phyloP scores from a whole-genome alignment of 768 basidiomycete genomes.

The Boletus bicolor region DNA sequence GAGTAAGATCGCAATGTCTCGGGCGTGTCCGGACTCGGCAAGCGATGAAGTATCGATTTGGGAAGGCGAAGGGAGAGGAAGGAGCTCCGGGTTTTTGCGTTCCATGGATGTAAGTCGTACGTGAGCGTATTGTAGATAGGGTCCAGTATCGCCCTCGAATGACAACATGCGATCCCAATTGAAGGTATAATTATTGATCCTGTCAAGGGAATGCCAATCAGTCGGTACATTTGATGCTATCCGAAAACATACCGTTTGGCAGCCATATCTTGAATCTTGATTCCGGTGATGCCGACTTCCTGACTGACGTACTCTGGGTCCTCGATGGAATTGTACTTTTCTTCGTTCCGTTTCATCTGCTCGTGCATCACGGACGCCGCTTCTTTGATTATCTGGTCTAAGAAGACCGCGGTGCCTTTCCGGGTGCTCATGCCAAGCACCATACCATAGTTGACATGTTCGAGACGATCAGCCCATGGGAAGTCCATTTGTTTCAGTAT shows the following conservation, averaged over 20 bases:
- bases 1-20: conserved; percentile 84
- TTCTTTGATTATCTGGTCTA: conserved; percentile 90
- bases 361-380: conserved; percentile 90
- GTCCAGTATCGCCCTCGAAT: conserved; percentile 94
- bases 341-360: conserved; percentile 93
- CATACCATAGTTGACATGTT: conserved; percentile 89
- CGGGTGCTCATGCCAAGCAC: conserved; percentile 95
- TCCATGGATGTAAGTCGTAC: conserved; percentile 88
- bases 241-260: conserved; percentile 69
- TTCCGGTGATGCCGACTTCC: conserved; percentile 90
- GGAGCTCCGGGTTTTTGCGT: conserved; percentile 86
- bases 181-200: conserved; percentile 95
- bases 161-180: conserved; percentile 93
- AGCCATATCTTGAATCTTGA: conserved; percentile 98
- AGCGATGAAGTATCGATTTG: conserved; percentile 69
- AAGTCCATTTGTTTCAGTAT: conserved; percentile 86
- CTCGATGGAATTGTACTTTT: conserved; percentile 84
- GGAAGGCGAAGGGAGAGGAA: conserved; percentile 69
- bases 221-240: background rate
- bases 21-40: conserved; percentile 63
- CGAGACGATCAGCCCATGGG: conserved; percentile 77
- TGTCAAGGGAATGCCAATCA: conserved; percentile 27
- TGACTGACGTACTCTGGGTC: conserved; percentile 76
- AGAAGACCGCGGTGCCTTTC: conserved; percentile 91
- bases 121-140: conserved; percentile 96